A percentile compares a stretch with the other conserved stretches of the same genome.
phyloP scores from a whole-genome alignment of 129 eudicot species.

The Saussurea involucrata region DNA sequence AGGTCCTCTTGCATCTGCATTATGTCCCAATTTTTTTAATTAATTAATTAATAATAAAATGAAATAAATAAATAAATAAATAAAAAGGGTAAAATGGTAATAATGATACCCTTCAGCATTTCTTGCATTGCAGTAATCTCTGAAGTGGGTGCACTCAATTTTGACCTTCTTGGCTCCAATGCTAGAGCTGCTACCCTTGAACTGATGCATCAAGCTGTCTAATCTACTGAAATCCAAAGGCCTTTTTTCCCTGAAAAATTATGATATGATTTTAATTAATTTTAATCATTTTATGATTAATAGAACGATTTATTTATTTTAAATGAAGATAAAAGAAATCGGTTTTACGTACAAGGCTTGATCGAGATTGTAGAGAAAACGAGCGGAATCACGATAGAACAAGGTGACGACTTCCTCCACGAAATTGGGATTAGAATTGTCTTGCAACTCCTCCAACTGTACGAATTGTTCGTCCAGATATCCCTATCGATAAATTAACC shows the following conservation, averaged over 20 bases:
- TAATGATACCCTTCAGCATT: constrained; percentile 64
- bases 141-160: constrained; percentile 72
- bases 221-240: constrained; percentile 67
- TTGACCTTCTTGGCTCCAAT: constrained; percentile 85
- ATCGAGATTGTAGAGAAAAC: constrained; percentile 61
- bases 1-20: constrained; percentile 82
- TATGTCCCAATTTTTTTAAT: neutral
- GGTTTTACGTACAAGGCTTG: constrained; percentile 62
- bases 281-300: neutral
- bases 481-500: constrained; percentile 33
- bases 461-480: constrained; percentile 78
- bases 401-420: constrained; percentile 89
- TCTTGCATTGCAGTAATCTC: constrained; percentile 60
- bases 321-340: neutral
- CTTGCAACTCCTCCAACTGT: constrained; percentile 86
- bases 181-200: constrained; percentile 86
- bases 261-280: neutral
- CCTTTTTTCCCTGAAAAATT: constrained; percentile 53
- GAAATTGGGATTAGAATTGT: constrained; percentile 75
- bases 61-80: neutral
- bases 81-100: neutral
- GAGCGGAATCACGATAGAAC: constrained; percentile 76
- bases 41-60: neutral
- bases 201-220: constrained; percentile 79
- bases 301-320: neutral